These are phyloP conservation scores for Kodamaea sagamina DNA, from an alignment of 805 yeast species.

Conservation along the genomic window DNA sequence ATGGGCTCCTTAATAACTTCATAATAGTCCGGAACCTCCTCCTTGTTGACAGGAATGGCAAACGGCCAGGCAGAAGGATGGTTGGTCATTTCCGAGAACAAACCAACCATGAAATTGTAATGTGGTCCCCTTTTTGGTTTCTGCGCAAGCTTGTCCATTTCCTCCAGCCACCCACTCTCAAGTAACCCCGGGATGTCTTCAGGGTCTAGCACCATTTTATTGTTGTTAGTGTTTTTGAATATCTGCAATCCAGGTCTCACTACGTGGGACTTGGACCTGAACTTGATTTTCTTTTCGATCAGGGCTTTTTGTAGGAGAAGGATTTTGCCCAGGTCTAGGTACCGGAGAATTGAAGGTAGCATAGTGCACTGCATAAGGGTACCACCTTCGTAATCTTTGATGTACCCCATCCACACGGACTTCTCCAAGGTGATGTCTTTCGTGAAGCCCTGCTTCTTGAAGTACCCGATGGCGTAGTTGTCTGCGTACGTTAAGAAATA, in stretches of 20 bases:
- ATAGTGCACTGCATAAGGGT: conserved; percentile 96
- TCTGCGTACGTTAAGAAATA: conserved; percentile 95
- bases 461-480: conserved; percentile 97
- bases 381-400: conserved; percentile 98
- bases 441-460: conserved; percentile 97
- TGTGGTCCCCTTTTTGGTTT: conserved; percentile 94
- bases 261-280: conserved; percentile 74
- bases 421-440: conserved; percentile 88
- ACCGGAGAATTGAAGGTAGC: conserved; percentile 79
- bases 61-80: conserved; percentile 99
- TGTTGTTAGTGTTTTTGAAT: conserved; percentile 49
- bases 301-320: conserved; percentile 89
- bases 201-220: conserved; percentile 64
- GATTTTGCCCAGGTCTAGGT: conserved; percentile 85
- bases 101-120: conserved; percentile 87
- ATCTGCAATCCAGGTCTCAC: conserved; percentile 78
- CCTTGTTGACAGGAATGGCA: conserved; percentile 85
- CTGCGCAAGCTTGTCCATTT: conserved; percentile 95
- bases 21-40: conserved; percentile 95
- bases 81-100: conserved; percentile 84
- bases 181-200: conserved; percentile 80
- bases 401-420: conserved; percentile 95
- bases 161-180: conserved; percentile 98
- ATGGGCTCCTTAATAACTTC: conserved; percentile 96
- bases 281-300: conserved; percentile 76